Evolutionary conservation across 2,329 filamentous ascomycete species (phyloP), one percentile per base, ranked within the genome.

Genomic region (Metarhizium anisopliae): DNA sequence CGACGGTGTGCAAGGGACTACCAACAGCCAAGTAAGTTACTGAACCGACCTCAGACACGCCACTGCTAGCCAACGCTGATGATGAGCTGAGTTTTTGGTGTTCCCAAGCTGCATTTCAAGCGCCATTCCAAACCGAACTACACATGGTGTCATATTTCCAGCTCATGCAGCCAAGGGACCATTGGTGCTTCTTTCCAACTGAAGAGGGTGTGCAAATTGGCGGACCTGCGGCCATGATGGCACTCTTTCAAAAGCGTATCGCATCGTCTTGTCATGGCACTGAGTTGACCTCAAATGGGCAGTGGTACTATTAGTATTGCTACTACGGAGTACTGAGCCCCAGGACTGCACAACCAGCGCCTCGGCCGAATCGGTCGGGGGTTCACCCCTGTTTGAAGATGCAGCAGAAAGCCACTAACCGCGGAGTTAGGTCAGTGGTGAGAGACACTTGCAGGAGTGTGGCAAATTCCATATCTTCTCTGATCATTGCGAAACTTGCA

Each of bases 321-420:
- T 25, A 25, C 25, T 25, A 25, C 25, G 25, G 25, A 50, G 38
- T 49, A 43, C 55, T 47, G 25, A 47, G 42, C 49, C 50, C 52
- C 7, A 16, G 14, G 2, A n/a, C 56, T 40, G 32, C 40, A 43
- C 43, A 25, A 30, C 49, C 54, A 40, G 32, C 47, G 43, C 56
- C 52, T 56, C 56, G 54, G 56, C 56, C 56, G 56, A 58, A 56
- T 58, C 51, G 47, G 51, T 47, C 35, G 35, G 51, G 53, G 50
- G 18, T n/a, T 30, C 43, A 20, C 18, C 56, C 56, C 49, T 53
- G 56, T 45, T 45, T 43, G 10, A 4, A 51, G 50, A 49, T 51
- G 32, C 55, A 53, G 40, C 52, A 45, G 43, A 54, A 49, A 50
- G 53, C 35, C 49, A 54, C 51, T 25, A 55, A 43, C 47, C 36